A percentile compares a stretch with the other conserved stretches of the same genome.
These are phyloP conservation scores for Mycena albidolilacea DNA, from an alignment of 768 basidiomycete genomes.

Conservation along the genomic window DNA sequence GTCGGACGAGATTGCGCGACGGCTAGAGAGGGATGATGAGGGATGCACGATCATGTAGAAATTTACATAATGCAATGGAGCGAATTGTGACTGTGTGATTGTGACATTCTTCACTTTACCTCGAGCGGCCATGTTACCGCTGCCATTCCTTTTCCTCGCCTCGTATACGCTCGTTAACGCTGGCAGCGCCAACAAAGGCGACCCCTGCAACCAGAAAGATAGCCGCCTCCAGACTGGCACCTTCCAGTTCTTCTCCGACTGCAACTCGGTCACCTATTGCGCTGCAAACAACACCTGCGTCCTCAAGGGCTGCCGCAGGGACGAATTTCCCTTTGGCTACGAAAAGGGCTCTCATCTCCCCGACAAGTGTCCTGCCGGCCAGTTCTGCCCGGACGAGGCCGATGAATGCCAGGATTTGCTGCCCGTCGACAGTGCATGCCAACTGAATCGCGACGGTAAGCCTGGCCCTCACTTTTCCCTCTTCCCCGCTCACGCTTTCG, in stretches of 20 bases:
- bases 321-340: slow-evolving; percentile 86
- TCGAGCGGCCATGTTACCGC: slow-evolving; percentile 48
- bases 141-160: slow-evolving; percentile 69
- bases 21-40: slow-evolving; percentile 66
- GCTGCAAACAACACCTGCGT: slow-evolving; percentile 68
- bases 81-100: not conserved
- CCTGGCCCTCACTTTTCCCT: slow-evolving; percentile 1
- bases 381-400: slow-evolving; percentile 91
- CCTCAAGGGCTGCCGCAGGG: slow-evolving; percentile 78
- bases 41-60: slow-evolving; percentile 81
- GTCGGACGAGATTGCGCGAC: slow-evolving; percentile 71
- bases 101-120: slow-evolving; percentile 30
- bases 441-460: slow-evolving; percentile 89
- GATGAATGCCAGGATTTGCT: slow-evolving; percentile 75
- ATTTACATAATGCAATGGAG: not conserved
- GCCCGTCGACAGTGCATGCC: slow-evolving; percentile 77
- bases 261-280: slow-evolving; percentile 81
- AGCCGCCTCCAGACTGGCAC: slow-evolving; percentile 83
- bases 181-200: slow-evolving; percentile 61
- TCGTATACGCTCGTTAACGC: slow-evolving; percentile 58
- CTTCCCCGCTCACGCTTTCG: slow-evolving; percentile 4
- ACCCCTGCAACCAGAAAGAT: slow-evolving; percentile 66
- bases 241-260: slow-evolving; percentile 86
- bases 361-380: slow-evolving; percentile 68
- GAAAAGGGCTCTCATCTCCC: slow-evolving; percentile 62